Conservation (phyloP, 1,284 basidiomycete species). For the Paramarasmius palmivorus region DNA sequence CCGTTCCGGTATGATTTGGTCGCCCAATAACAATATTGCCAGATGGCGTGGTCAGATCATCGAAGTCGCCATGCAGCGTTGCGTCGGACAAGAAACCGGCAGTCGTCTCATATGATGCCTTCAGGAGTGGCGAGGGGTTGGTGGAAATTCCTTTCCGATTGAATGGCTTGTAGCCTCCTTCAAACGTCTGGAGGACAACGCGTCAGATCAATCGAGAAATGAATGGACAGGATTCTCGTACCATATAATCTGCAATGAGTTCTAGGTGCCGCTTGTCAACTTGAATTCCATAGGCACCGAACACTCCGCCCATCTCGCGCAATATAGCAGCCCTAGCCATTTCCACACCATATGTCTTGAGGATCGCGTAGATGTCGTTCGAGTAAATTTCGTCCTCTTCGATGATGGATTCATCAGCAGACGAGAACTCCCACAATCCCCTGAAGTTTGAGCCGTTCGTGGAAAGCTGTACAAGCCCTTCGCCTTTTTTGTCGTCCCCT, state of each 20-base stretch:
- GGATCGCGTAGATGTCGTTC: constrained; percentile 94
- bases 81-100: constrained; percentile 95
- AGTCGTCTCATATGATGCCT: constrained; percentile 98
- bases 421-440: constrained; percentile 89
- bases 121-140: constrained; percentile 91
- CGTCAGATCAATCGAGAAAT: constrained; percentile 3
- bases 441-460: constrained; percentile 92
- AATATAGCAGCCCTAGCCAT: constrained; percentile 94
- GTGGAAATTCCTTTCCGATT: constrained; percentile 94
- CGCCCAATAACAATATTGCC: constrained; percentile 91
- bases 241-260: constrained; percentile 99
- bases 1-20: constrained; percentile 84
- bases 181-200: constrained; percentile 74
- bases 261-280: constrained; percentile 95
- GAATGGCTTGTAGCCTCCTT: constrained; percentile 97
- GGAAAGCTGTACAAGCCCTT: constrained; percentile 53
- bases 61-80: constrained; percentile 92
- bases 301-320: constrained; percentile 88
- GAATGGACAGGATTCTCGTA: constrained; percentile 37
- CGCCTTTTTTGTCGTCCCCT: constrained; percentile 55
- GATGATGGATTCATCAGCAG: constrained; percentile 66
- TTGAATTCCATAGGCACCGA: constrained; percentile 96
- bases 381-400: constrained; percentile 87
- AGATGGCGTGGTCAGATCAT: constrained; percentile 87
- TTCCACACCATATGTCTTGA: constrained; percentile 95